Base-by-base conservation (phyloP, 495 filamentous ascomycete species). In the Terfezia claveryi region DNA sequence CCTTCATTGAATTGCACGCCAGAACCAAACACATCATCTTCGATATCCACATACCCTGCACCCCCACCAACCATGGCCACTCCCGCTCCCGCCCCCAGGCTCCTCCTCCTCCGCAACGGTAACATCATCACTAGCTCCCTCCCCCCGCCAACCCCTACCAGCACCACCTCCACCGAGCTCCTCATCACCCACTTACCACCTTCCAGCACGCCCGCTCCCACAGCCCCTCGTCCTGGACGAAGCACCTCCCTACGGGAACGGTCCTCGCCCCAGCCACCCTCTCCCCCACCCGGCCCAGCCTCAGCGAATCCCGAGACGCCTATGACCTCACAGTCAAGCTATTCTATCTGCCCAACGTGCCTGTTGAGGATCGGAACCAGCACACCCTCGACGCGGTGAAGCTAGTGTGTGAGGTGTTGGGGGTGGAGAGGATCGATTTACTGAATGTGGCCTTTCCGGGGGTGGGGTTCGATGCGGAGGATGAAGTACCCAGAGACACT, bases 391-490 rank as follows among this genome's bases (percentile, higher is more conserved):
- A 79, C 38, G 66, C 69, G 1, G 64, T 79, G 4, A 62, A 77
- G 8, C 68, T 79, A 12, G 78, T 80, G 56, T 73, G 86, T 49
- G 75, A 78, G 57, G 82, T 88, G 59, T 71, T 99, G 55, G 74
- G 78, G 53, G 78, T 85, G 36, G 66, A 74, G 3, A 76, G 76
- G 50, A 79, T 99, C 56, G 85, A 95, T 69, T 76, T 99, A 20
- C 74, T 96, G 49, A 91, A 96, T 59, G 79, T 89, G 14, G 92
- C 86, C 2, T 94, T 95, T 64, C 92, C 91, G 0, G 85, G 86
- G 41, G 82, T 99, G 64, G 80, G 84, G 12, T 95, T 96, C 58
- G 87, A 96, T 55, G 86, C 85, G 14, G 86, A 94, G 49, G 89
- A 89, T 66, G 83, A 88, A 66, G 79, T 79, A 56, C 27, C 27